Percentiles rank a stretch among this genome's conserved stretches.
phyloP scores from a whole-genome alignment of 1,284 basidiomycete species.

The Cystobasidiaceae sp. region DNA sequence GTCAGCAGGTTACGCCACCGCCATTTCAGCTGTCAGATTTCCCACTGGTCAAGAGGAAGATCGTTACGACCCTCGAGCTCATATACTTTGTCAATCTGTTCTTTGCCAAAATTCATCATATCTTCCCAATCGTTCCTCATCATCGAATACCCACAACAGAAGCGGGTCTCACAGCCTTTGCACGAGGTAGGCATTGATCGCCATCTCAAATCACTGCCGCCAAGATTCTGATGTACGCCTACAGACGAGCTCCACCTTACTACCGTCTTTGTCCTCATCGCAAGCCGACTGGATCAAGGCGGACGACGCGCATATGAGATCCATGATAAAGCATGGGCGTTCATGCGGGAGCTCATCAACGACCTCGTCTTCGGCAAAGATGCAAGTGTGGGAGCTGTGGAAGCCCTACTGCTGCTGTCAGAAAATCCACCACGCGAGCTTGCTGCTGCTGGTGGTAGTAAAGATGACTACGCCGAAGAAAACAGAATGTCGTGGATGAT shows the following conservation, averaged over 20 bases:
- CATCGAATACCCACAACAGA: conserved; percentile 46
- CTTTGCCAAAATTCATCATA: conserved; percentile 49
- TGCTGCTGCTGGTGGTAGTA: background rate
- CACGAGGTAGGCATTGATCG: background rate
- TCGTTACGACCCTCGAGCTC: conserved; percentile 45
- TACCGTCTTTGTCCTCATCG: conserved; percentile 49
- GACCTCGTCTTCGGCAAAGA: conserved; percentile 46
- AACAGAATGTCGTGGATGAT: conserved; percentile 49
- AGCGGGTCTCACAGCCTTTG: conserved; percentile 46
- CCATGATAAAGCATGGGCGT: conserved; percentile 35
- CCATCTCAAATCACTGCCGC: background rate
- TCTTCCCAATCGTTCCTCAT: conserved; percentile 50
- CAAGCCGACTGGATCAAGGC: conserved; percentile 45
- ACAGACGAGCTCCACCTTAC: conserved; percentile 49
- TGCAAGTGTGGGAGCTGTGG: conserved; percentile 48
- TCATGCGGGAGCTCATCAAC: conserved; percentile 45
- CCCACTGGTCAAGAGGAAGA: conserved; percentile 47
- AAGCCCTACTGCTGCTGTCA: conserved; percentile 49
- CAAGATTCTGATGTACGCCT: background rate
- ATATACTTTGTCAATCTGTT: conserved; percentile 45
- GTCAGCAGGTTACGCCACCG: background rate
- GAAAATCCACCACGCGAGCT: conserved; percentile 39
- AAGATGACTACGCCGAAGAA: conserved; percentile 44
- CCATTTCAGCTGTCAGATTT: conserved; percentile 39
- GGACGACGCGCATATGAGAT: conserved; percentile 5